Percentiles rank a stretch among this genome's conserved stretches.
phyloP scores from a whole-genome alignment of 768 basidiomycete species.

The Termitomyces sp. region DNA sequence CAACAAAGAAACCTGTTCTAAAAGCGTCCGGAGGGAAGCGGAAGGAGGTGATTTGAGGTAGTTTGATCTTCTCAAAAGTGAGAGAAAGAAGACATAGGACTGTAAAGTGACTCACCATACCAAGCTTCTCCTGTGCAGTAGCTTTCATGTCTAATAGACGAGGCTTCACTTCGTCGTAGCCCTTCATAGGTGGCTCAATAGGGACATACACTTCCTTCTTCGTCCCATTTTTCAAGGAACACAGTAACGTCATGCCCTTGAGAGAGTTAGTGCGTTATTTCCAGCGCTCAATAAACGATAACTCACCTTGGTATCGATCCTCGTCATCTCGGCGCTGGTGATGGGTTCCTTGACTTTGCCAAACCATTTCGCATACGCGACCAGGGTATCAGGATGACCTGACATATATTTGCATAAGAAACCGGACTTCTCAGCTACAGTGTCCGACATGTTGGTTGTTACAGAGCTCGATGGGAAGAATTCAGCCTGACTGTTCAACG shows the following conservation, averaged over 20 bases:
- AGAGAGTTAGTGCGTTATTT: background rate
- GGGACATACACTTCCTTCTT: constrained; percentile 46
- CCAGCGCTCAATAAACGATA: background rate
- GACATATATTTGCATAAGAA: constrained; percentile 86
- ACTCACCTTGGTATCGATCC: constrained; percentile 59
- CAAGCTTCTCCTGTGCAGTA: constrained; percentile 71
- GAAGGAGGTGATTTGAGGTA: constrained; percentile 58
- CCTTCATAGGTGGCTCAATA: constrained; percentile 65
- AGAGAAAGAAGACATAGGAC: background rate
- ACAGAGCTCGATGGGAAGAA: background rate
- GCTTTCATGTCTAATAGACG: constrained; percentile 77
- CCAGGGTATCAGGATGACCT: constrained; percentile 76
- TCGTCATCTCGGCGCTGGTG: constrained; percentile 61
- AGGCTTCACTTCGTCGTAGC: constrained; percentile 81
- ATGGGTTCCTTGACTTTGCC: constrained; percentile 56
- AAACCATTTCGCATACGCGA: constrained; percentile 76
- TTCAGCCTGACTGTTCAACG: background rate
- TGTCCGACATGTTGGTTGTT: constrained; percentile 47
- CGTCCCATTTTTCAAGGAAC: constrained; percentile 43
- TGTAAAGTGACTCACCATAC: constrained; percentile 49
- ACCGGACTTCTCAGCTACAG: constrained; percentile 67
- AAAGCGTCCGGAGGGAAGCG: constrained; percentile 29
- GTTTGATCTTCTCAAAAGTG: constrained; percentile 39
- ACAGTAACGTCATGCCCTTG: constrained; percentile 63
- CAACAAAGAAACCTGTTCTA: constrained; percentile 19